Base-by-base conservation (phyloP, 2,329 filamentous ascomycete genomes). In the Ophiostoma ips region DNA sequence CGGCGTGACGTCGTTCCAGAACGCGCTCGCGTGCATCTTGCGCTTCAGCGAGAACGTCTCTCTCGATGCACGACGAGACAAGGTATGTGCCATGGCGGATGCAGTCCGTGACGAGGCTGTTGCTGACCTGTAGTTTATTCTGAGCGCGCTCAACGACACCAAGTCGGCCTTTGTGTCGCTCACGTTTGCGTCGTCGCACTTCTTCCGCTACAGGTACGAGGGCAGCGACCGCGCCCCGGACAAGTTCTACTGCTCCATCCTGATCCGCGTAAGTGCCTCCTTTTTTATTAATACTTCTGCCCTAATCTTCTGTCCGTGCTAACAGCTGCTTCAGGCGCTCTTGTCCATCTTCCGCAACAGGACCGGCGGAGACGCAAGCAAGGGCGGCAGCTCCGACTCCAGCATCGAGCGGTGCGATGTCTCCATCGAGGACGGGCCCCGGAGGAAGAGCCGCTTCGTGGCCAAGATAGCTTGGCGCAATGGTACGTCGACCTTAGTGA, bases 1-100 rank as follows among this genome's bases (percentile, higher is more conserved):
- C 57, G 81, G 81, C 31, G 78, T 87, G 40, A 71, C 72, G 7
- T 77, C 76, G 46, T 70, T 90, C 41, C 82, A 87, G 58, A 85
- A 89, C 63, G 75, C 80, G 21, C 73, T 90, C 51, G 71, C 79
- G 19, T 90, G 85, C 62, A 72, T 90, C 24, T 76, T 77, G 60
- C 87, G 87, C 64, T 89, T 90, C 67, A 84, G 81, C 62, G 85
- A 90, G 58, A 77, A 83, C 43, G 84, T 90, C 18, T 84, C 79
- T 24, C 71, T 90, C 37, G 85, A 89, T 63, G 82, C 83, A 33
- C 73, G 75, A 57, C 76, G 73, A 55, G 81, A 87, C 58, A 77
- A 75, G 62, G 83, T 84, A 64, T 49, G 62, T 12, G 21, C 19
- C n/a, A n/a, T n/a, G n/a, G n/a, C n/a, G n/a, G n/a, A n/a, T n/a